These are phyloP conservation scores for Biscogniauxia mediterranea DNA, from an alignment of 2,329 filamentous ascomycete species.

Conservation along the genomic window DNA sequence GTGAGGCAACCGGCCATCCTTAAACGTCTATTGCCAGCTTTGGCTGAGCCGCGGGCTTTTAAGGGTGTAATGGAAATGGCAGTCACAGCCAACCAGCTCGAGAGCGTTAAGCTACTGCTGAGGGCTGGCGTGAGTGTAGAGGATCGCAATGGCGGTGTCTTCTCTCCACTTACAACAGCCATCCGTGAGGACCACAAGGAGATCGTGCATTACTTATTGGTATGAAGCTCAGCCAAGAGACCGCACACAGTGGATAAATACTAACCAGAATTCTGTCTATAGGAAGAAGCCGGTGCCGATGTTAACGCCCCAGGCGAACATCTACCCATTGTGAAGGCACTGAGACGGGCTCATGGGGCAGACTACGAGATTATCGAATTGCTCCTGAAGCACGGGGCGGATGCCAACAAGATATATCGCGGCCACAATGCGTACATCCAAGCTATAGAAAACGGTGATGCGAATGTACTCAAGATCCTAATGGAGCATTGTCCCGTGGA, in stretches of 20 bases:
- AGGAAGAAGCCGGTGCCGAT: constrained; percentile 58
- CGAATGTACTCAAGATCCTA: constrained; percentile 51
- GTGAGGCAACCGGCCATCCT: constrained; percentile 61
- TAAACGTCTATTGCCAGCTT: constrained; percentile 54
- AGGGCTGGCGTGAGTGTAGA: constrained; percentile 65
- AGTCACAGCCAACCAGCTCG: constrained; percentile 64
- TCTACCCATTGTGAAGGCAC: constrained; percentile 67
- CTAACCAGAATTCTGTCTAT: not conserved
- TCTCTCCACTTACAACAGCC: constrained; percentile 66
- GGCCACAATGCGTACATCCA: constrained; percentile 68
- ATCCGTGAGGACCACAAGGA: constrained; percentile 61
- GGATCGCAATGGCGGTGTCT: constrained; percentile 71
- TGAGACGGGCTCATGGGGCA: constrained; percentile 55
- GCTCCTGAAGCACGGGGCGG: constrained; percentile 61
- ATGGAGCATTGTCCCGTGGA: constrained; percentile 50
- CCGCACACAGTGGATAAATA: not conserved
- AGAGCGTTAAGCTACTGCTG: constrained; percentile 64
- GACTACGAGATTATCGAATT: constrained; percentile 62
- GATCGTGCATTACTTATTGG: constrained; percentile 60
- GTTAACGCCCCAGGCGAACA: constrained; percentile 69
- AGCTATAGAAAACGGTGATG: constrained; percentile 62
- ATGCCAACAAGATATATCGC: constrained; percentile 66
- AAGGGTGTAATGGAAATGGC: constrained; percentile 68
- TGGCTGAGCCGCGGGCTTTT: constrained; percentile 59
- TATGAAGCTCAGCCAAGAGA: not conserved